Evolutionary conservation across 225 moss, liverwort and hornwort genomes (phyloP).

Genomic region (Asterella californica): DNA sequence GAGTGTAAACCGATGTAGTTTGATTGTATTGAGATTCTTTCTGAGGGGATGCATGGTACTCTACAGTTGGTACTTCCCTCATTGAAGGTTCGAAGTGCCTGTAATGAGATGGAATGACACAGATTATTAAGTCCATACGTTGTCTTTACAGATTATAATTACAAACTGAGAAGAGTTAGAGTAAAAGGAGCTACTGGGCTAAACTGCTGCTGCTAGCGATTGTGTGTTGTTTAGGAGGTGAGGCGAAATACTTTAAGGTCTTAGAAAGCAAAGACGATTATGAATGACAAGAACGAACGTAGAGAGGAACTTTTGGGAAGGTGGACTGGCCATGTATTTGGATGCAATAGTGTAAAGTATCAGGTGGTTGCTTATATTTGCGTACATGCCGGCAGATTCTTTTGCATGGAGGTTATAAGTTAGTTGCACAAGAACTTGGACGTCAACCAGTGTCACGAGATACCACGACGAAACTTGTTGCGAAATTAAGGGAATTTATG

Average conservation of each 20-base stretch:
- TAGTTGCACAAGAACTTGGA: conserved; percentile 75
- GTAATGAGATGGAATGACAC: not conserved
- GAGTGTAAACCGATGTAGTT: not conserved
- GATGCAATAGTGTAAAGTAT: not conserved
- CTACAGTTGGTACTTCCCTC: not conserved
- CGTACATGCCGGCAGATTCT: conserved; percentile 47
- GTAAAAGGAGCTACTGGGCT: not conserved
- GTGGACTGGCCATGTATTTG: not conserved
- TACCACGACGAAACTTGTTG: conserved; percentile 40
- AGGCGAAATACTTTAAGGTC: not conserved
- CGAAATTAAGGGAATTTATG: conserved; percentile 57
- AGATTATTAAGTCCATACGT: not conserved
- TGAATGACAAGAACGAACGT: not conserved
- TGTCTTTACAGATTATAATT: not conserved
- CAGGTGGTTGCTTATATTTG: not conserved
- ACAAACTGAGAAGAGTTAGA: not conserved
- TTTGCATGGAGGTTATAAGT: conserved; percentile 78
- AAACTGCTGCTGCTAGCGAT: not conserved
- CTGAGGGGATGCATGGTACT: too few species aligned
- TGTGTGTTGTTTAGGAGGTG: not conserved
- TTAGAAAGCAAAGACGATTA: not conserved
- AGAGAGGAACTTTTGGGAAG: too few species aligned
- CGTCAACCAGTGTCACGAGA: conserved; percentile 57
- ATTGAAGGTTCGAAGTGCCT: not conserved
- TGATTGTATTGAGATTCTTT: too few species aligned